Evolutionary conservation across 768 basidiomycete genomes (phyloP), one percentile per base, ranked within the genome.

Genomic region (Macrolepiota albuminosa): DNA sequence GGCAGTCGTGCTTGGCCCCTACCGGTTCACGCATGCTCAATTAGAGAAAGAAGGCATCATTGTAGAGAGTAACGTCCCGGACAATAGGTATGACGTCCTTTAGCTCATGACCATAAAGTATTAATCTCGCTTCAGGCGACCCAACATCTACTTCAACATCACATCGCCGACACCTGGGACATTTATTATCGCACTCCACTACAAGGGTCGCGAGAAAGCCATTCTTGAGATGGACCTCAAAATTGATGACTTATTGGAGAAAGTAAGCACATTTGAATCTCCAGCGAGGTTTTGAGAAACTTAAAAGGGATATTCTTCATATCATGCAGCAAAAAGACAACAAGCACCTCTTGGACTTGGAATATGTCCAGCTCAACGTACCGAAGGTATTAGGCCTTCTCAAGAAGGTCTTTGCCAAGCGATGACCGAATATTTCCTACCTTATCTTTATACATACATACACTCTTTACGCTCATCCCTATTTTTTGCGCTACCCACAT

Each of bases 181-280:
- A 9, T 99, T 98, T 74, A 95, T 99, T 72, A 99, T 99, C 64
- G 97, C 96, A 4, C 79, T 99, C 55, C 96, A 98, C 73, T 99
- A 98, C 78, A 98, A 97, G 74, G 97, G 97, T 45, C 85, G 97
- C 21, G 97, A 99, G 70, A 98, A 98, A 77, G 96, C 97, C 18
- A 98, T 99, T 67, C 83, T 98, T 40, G 97, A 99, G 81, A 98
- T 98, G 97, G 95, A 97, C 76, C 83, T 98, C 56, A 98, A 98
- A 78, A 97, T 98, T 67, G 96, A 99, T 73, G 96, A 99, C 75
- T 74, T 98, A 63, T 75, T 98, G 70, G 96, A 98, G 75, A 98
- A 98, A 89, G 95, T 94, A 63, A 33, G 84, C 9, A n/a, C 13
- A 46, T 9, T 39, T 37, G 34, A 31, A 26, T 46, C n/a, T 26